These are phyloP conservation scores for Clitopilus hobsonii DNA, from an alignment of 768 basidiomycete genomes.

Conservation along the genomic window DNA sequence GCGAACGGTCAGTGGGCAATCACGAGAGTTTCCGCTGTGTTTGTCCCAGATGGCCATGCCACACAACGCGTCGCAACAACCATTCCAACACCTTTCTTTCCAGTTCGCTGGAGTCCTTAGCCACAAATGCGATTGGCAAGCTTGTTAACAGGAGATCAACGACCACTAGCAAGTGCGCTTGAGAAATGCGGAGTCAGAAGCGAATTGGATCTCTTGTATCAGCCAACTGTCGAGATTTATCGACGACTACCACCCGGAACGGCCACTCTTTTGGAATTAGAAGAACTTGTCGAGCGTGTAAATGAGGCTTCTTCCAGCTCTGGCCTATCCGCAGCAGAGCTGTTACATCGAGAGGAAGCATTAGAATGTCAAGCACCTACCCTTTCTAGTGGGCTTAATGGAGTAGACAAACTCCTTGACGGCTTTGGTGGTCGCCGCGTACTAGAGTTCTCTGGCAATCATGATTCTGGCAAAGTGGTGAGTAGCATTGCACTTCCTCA, in stretches of 20 bases:
- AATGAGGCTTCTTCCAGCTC: conserved; percentile 39
- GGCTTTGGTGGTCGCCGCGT: conserved; percentile 49
- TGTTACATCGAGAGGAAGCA: conserved; percentile 19
- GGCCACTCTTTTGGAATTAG: conserved; percentile 45
- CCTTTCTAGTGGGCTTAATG: conserved; percentile 35
- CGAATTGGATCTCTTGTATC: conserved; percentile 55
- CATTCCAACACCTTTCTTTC: background rate
- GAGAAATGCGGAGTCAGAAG: conserved; percentile 48
- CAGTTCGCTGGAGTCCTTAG: background rate
- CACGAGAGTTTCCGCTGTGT: conserved; percentile 12
- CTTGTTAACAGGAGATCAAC: conserved; percentile 33
- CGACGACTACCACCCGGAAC: conserved; percentile 44
- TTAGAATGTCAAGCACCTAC: conserved; percentile 12
- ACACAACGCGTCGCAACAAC: background rate
- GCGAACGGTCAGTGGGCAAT: conserved; percentile 10
- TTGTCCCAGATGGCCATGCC: conserved; percentile 4
- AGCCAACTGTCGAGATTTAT: conserved; percentile 44
- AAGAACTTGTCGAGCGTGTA: conserved; percentile 31
- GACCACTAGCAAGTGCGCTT: conserved; percentile 39
- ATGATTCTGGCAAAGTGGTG: conserved; percentile 67
- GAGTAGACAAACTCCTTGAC: conserved; percentile 48
- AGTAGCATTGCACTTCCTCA: conserved; percentile 13
- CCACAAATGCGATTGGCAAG: conserved; percentile 35
- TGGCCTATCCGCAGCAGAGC: conserved; percentile 29
- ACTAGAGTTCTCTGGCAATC: conserved; percentile 67